Evolutionary conservation across 495 filamentous ascomycete genomes (phyloP), one percentile per base, ranked within the genome.

Genomic region (Neurospora sp.): DNA sequence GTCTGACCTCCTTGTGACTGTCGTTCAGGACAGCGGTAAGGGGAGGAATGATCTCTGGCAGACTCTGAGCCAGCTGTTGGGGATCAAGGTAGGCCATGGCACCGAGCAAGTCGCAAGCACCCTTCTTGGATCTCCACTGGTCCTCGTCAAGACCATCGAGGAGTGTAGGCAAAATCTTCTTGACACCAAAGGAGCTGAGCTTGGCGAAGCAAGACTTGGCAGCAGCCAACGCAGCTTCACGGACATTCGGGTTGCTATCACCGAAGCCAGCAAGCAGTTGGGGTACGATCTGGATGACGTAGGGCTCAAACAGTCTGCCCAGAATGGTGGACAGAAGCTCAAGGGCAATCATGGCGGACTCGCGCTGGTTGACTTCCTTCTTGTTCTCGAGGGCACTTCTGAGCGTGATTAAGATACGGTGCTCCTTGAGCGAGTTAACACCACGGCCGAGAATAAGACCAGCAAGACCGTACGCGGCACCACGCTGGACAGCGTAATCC

Each of bases 1-100:
- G 83, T 72, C 96, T 88, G 14, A 99, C 96, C 77, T 99, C 96
- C 81, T 98, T 99, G 82, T 99, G 96, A 70, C 93, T 97, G 82
- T 98, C 96, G 75, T 97, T 99, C 59, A 99, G 85, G 1, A 98
- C 96, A 48, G 90, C 87, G 0, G 96, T 98, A 71, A 98, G 85
- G 8, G 96, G 95, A 31, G 96, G 96, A 74, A 99, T 99, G 73
- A 99, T 99, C 70, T 95, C 93, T 1, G 96, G 96, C 74, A 99
- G 82, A 77, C 94, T 98, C 70, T 91, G 87, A 1, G 96, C 94
- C 17, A 99, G 86, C 78, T 98, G 96, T 72, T 98, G 90, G 7
- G 96, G 96, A 77, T 97, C 94, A 20, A 99, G 87, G 79, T 99
- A 98, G 10, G 96, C 96, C 95, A 98, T 98, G 71, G 95, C 95